Evolutionary conservation across 2,329 filamentous ascomycete genomes (phyloP), one percentile per base, ranked within the genome.

Genomic region (Hysterium pulicare): DNA sequence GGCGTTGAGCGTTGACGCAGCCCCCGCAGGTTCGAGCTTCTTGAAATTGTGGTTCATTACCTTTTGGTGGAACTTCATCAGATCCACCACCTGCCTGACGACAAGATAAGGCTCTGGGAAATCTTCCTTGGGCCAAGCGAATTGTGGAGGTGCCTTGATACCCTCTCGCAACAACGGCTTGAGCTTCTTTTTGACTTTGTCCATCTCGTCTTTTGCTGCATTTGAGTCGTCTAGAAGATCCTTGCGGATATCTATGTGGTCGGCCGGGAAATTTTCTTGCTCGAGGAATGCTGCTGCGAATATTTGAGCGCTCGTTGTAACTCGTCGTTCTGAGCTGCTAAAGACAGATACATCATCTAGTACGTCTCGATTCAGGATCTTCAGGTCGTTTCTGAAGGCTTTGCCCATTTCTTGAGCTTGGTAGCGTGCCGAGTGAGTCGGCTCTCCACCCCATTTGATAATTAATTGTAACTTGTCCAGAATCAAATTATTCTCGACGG

Each of bases 111-210:
- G 93, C 63, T 98, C 93, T 2, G 90, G 89, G 70, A 93, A 93
- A 51, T 93, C 91, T 32, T 88, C 82, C 52, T 82, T 81, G 2
- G 93, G 93, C 93, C 93, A 98, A n/a, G 93, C 89, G 62, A 98
- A 98, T 59, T 98, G 90, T 15, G 91, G 83, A 8, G 93, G 93
- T 1, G 91, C 87, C 59, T 93, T 87, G 48, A 90, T 88, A n/a
- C 91, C 93, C 66, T 95, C 87, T 22, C 93, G 83, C 44, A 98
- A 70, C 16, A 98, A 76, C 1, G 88, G 84, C 71, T 98, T 98
- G 21, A 98, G 78, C 81, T 95, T 96, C 79, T 98, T 98, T 77
- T 98, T 98, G 42, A 98, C 93, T 69, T 95, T 96, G 70, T 98
- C 94, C 87, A 96, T 98, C 60, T 95, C 90, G 64, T 98, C 93